Conservation (phyloP, 306 rosid genomes). For the Fagus crenata region DNA sequence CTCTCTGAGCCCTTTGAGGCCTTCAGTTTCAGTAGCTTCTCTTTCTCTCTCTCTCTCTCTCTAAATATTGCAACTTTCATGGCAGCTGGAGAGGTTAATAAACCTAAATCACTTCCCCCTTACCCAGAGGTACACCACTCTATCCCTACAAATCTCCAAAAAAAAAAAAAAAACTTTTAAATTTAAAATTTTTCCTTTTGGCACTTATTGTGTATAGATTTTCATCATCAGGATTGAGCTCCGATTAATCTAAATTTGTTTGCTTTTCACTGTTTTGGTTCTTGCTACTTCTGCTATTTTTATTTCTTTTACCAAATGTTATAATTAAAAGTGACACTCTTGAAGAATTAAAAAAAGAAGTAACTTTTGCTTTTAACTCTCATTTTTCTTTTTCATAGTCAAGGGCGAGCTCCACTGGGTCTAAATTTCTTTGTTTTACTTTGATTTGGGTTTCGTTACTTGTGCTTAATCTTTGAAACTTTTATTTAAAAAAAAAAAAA, state of each 20-base stretch:
- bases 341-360: too few species aligned
- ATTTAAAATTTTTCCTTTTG: not conserved
- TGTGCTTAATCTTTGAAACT: not conserved
- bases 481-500: too few species aligned
- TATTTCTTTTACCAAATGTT: too few species aligned
- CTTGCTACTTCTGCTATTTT: too few species aligned
- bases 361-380: not conserved
- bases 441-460: not conserved
- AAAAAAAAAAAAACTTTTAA: not conserved
- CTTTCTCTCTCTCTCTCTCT: not conserved
- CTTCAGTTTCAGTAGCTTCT: conserved; percentile 17
- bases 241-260: not conserved
- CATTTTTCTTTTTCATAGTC: not conserved
- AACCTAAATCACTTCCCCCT: conserved; percentile 64
- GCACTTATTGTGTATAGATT: not conserved
- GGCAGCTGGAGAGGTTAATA: conserved; percentile 60
- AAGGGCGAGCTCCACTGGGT: not conserved
- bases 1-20: not conserved
- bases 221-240: not conserved
- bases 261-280: not conserved
- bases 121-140: conserved; percentile 66
- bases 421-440: not conserved
- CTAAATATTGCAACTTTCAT: conserved; percentile 32
- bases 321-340: too few species aligned
- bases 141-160: conserved; percentile 5